Percentiles rank a stretch among this genome's conserved stretches.
Conservation (phyloP, 2,329 filamentous ascomycete genomes). For the Colletotrichum nymphaeae region DNA sequence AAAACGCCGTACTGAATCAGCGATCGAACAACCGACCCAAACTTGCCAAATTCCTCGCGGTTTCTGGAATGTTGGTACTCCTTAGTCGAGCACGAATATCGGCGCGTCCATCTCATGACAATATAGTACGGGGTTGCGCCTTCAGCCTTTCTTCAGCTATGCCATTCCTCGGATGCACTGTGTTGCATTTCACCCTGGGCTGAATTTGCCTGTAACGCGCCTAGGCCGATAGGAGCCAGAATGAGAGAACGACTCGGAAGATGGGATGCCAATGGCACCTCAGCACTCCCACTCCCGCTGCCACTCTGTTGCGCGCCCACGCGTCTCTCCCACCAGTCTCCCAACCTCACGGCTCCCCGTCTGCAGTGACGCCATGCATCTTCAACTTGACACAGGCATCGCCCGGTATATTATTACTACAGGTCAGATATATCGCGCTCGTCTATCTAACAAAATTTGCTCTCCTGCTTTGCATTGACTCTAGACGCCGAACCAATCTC, state of each 20-base stretch:
- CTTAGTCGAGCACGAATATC: not conserved
- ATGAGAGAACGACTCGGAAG: not conserved
- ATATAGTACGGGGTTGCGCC: not conserved
- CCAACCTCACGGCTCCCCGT: no score
- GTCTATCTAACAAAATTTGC: slow-evolving; percentile 12
- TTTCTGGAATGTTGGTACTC: not conserved
- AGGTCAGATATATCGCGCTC: not conserved
- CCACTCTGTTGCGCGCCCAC: not conserved
- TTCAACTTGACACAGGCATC: slow-evolving; percentile 12
- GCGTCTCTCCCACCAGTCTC: not conserved
- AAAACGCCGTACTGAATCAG: not conserved
- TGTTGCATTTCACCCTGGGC: slow-evolving; percentile 22
- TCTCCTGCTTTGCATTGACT: slow-evolving; percentile 11
- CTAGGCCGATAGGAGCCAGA: slow-evolving; percentile 4
- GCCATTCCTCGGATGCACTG: slow-evolving; percentile 11
- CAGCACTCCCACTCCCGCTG: not conserved
- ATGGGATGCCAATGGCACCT: not conserved
- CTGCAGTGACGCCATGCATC: slow-evolving; percentile 8
- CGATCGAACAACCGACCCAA: not conserved
- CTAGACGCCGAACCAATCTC: slow-evolving; percentile 14
- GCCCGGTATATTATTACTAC: not conserved
- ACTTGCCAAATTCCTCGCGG: slow-evolving; percentile 6
- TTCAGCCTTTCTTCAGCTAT: not conserved
- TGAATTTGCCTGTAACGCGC: slow-evolving; percentile 26
- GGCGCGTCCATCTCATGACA: not conserved